Evolutionary conservation across 345 rosid genomes (phyloP), one percentile per base, ranked within the genome.

Genomic region (Brassica juncea): DNA sequence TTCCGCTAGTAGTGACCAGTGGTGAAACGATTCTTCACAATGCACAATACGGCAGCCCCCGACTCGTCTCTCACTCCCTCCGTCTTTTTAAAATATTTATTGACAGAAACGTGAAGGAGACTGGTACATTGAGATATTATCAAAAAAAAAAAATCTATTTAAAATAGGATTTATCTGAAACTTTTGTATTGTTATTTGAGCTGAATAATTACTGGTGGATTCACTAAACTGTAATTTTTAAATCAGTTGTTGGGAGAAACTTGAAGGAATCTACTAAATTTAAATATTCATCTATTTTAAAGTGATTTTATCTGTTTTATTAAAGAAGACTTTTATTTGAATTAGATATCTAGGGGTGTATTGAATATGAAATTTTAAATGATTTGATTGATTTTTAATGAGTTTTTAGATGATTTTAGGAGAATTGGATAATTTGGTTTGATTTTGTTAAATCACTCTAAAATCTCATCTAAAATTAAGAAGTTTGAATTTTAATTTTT

Each of bases 11-110:
- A 71, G 52, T 77, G 77, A 72, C 72, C 69, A 72, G 74, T 73
- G 74, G 60, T 74, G 74, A 67, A 63, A 49, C 74, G 31, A 66
- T 58, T 77, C 49, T 54, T 19, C 68, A 74, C 70, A 39, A 77
- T 28, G 23, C 12, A 74, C 70, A 39, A 77, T 28, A 34, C 12
- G 19, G 72, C 68, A 75, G 4, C 81, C 77, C 77, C 82, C 72
- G 66, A 72, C 82, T 79, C 39, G 82, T 30, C 66, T 30, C 28
- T 31, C 30, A 10, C 70, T 79, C 82, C 66, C 71, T 68, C 70
- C 71, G 66, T 34, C 82, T 80, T 74, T 79, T 32, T 0, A 0
- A 73, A 80, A 62, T 80, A 61, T 74, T 59, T 60, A 7, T 42
- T 31, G 2, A 8, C 23, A 4, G 30, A 72, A 66, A 72, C 62